These are phyloP conservation scores for Leccinum sublutescens DNA, from an alignment of 768 basidiomycete genomes.

Conservation along the genomic window DNA sequence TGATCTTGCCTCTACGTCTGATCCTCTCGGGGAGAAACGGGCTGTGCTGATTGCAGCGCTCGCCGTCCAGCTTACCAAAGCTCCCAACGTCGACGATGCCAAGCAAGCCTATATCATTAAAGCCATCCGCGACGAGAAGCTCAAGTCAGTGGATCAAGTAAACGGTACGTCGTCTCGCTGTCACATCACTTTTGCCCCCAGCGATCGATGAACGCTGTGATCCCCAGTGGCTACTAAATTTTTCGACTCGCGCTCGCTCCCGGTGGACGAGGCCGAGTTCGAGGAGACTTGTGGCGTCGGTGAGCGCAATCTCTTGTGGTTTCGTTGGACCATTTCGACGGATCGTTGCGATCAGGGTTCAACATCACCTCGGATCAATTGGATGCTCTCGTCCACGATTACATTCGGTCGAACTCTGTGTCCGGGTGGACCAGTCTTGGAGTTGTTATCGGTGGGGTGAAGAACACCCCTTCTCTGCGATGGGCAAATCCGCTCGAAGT, in stretches of 20 bases:
- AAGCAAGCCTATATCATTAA: conserved; percentile 61
- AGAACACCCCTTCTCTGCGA: conserved; percentile 57
- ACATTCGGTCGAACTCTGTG: conserved; percentile 53
- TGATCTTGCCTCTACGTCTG: conserved; percentile 36
- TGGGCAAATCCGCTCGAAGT: conserved; percentile 86
- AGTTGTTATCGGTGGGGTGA: conserved; percentile 60
- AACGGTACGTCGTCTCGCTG: conserved; percentile 52
- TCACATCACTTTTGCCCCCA: not conserved
- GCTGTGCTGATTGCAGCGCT: conserved; percentile 68
- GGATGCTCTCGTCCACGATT: conserved; percentile 48
- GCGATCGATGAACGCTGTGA: conserved; percentile 6
- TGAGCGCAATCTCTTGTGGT: conserved; percentile 35
- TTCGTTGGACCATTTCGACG: conserved; percentile 1
- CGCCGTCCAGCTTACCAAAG: conserved; percentile 60
- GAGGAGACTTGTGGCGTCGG: conserved; percentile 85
- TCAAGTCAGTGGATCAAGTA: conserved; percentile 86
- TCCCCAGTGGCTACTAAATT: conserved; percentile 62
- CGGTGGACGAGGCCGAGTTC: conserved; percentile 70
- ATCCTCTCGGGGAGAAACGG: conserved; percentile 72
- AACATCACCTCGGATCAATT: conserved; percentile 70
- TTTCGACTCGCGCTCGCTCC: conserved; percentile 54
- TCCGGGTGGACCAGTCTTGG: conserved; percentile 79
- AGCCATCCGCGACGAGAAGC: conserved; percentile 66
- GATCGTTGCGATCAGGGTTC: conserved; percentile 56
- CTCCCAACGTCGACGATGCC: conserved; percentile 43